phyloP scores from a whole-genome alignment of 495 filamentous ascomycete genomes.

The Neurospora cerealis region DNA sequence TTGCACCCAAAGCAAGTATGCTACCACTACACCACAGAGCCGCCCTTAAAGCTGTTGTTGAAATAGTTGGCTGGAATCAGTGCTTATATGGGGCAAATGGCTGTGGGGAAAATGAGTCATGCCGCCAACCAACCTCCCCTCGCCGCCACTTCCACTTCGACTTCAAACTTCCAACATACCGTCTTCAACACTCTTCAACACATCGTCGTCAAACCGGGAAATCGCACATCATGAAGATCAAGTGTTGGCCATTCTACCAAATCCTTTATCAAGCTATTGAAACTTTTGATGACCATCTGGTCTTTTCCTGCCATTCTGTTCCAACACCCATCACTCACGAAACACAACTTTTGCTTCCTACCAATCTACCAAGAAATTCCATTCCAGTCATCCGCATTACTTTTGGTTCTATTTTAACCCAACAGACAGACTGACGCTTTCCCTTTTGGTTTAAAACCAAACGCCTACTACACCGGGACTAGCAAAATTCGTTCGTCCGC shows the following conservation, averaged over 20 bases:
- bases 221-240: not conserved
- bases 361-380: not conserved
- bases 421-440: not conserved
- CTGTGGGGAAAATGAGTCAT: not conserved
- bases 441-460: too few relatives aligned
- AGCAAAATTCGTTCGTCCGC: too few relatives aligned
- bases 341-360: not conserved
- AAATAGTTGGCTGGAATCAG: accelerated
- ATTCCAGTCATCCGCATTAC: not conserved
- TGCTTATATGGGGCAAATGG: not conserved
- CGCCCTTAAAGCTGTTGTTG: not conserved
- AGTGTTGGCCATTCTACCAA: not conserved
- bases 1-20: not conserved
- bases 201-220: not conserved
- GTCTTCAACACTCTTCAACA: not conserved
- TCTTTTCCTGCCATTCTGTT: not conserved
- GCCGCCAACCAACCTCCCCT: not conserved
- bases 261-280: not conserved
- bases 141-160: too few relatives aligned
- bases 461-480: too few relatives aligned
- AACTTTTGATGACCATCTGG: not conserved
- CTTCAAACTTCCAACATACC: not conserved
- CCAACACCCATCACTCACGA: not conserved
- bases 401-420: not conserved
- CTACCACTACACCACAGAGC: not conserved